A percentile compares a stretch with the other conserved stretches of the same genome.
Conservation (phyloP, 2,329 filamentous ascomycete genomes). For the Ophiocordyceps camponoti-floridani region DNA sequence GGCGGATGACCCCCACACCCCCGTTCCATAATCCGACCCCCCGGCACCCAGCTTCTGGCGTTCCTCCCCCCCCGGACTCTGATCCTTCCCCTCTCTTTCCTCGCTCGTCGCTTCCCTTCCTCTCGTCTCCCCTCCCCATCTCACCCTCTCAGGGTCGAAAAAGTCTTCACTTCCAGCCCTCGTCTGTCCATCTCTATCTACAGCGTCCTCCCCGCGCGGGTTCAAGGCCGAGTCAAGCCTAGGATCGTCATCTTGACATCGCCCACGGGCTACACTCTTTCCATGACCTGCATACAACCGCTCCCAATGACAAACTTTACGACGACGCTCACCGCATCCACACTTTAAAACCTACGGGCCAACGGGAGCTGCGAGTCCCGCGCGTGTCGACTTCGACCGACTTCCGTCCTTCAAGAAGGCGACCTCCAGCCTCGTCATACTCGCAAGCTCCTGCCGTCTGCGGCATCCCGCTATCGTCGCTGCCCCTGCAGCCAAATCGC, state of each 20-base stretch:
- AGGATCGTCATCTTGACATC: neutral
- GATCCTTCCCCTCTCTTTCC: constrained; percentile 4
- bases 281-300: constrained; percentile 22
- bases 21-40: constrained; percentile 5
- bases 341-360: constrained; percentile 56
- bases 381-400: constrained; percentile 19
- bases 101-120: constrained; percentile 5
- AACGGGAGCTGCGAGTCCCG: constrained; percentile 36
- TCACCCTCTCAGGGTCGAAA: constrained; percentile 3
- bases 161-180: constrained; percentile 3
- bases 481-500: constrained; percentile 10
- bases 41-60: constrained; percentile 3
- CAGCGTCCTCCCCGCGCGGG: neutral
- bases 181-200: constrained; percentile 7
- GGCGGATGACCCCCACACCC: constrained; percentile 7
- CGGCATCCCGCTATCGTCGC: constrained; percentile 5
- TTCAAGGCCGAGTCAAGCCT: neutral
- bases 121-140: constrained; percentile 6
- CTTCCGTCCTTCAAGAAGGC: constrained; percentile 40
- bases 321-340: constrained; percentile 36
- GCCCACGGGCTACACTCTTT: constrained; percentile 8
- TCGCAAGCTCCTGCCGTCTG: neutral
- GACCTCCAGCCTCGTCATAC: constrained; percentile 4
- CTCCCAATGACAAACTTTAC: constrained; percentile 34
- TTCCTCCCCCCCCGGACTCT: constrained; percentile 2